Evolutionary conservation across 176 grass and related monocot genomes (phyloP), one percentile per base, ranked within the genome.

Genomic region (Eragrostis curvula): DNA sequence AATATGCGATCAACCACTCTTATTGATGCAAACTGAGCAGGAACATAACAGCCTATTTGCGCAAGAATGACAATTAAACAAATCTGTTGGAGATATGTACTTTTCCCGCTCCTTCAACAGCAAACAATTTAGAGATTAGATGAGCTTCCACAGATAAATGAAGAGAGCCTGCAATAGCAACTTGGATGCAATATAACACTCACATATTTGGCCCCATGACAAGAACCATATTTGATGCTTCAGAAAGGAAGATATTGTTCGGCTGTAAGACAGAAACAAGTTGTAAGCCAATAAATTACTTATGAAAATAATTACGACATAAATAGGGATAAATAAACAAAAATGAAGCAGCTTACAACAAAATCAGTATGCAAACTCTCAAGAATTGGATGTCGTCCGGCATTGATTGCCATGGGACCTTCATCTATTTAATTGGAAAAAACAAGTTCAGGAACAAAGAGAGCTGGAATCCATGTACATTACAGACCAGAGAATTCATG

Each of bases 161-260:
- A 85, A 56, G 74, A 82, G 29, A 47, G n/a, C n/a, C n/a, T n/a
- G 45, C 45, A 47, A 36, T 13, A 79, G 41, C 23, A 67, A 75
- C 66, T 85, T 71, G 40, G 48, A 81, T 77, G 23, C 70, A 84
- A 84, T 72, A 53, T 85, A 27, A 55, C 9, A 82, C 88, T 93
- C 71, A 95, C 92, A 98, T 98, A 73, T 98, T 98, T 93, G 96
- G 96, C 7, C 96, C 90, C 82, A 85, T 98, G 71, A 98, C 86
- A 91, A 95, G 88, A 86, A 90, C 82, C 96, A 98, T 91, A 88
- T 93, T 98, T 72, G 96, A 98, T 91, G 92, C 96, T 91, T 98
- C 92, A 71, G 96, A 95, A 70, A 98, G 88, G 81, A 95, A 95
- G 62, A 95, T 84, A 85, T 95, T 89, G 49, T 98, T 98, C 61